These are phyloP conservation scores for Rhytidiadelphus loreus DNA, from an alignment of 225 moss, liverwort and hornwort genomes.

Conservation along the genomic window DNA sequence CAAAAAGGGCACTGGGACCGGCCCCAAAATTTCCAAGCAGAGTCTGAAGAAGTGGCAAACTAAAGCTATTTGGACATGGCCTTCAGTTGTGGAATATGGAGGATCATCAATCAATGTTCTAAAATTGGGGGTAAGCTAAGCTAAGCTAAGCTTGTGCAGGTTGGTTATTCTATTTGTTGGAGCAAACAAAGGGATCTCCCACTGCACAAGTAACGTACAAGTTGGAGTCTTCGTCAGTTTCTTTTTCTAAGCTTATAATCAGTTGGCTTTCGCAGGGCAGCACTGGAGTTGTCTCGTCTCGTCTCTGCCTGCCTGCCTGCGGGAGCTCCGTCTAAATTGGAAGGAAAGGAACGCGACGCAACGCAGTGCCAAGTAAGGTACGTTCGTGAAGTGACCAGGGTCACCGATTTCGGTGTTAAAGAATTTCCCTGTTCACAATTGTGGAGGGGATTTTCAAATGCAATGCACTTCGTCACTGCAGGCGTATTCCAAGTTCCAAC, in stretches of 20 bases:
- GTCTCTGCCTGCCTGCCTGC: neutral
- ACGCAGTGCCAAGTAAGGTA: neutral
- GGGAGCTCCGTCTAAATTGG: too few relatives aligned
- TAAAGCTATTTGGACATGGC: neutral
- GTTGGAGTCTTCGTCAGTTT: too few relatives aligned
- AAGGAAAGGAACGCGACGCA: too few relatives aligned
- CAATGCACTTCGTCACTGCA: too few relatives aligned
- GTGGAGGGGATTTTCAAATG: neutral
- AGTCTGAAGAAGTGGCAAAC: too few relatives aligned
- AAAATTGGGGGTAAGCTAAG: too few relatives aligned
- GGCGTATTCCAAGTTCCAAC: neutral
- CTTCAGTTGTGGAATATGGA: neutral
- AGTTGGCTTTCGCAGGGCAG: neutral
- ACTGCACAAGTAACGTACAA: neutral
- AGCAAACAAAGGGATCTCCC: neutral
- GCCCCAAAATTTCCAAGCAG: too few relatives aligned
- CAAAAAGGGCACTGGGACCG: neutral
- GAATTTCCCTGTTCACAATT: neutral
- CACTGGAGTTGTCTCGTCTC: too few relatives aligned
- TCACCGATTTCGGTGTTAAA: neutral
- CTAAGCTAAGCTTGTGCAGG: too few relatives aligned
- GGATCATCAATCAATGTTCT: neutral
- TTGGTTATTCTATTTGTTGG: neutral
- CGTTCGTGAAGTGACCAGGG: too few relatives aligned
- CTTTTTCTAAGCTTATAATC: too few relatives aligned